Evolutionary conservation across 2,329 filamentous ascomycete genomes (phyloP).

Genomic region (Cercospora sojina): DNA sequence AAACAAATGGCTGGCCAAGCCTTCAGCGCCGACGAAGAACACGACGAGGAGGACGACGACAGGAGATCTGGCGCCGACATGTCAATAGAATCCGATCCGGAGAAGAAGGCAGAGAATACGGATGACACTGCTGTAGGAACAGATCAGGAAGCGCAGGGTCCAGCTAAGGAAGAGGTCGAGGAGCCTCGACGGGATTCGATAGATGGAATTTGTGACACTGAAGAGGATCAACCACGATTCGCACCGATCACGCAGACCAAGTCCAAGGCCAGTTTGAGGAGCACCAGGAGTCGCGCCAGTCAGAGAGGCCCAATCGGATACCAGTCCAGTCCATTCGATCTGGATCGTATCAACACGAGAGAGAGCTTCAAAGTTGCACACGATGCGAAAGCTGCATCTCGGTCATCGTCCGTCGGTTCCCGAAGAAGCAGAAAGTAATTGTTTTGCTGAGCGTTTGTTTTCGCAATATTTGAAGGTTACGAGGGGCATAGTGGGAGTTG

Average conservation of each 20-base stretch:
- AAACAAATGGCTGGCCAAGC: slow-evolving; percentile 42
- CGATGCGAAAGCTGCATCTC: slow-evolving; percentile 1
- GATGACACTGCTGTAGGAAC: slow-evolving; percentile 2
- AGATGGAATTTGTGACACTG: slow-evolving; percentile 18
- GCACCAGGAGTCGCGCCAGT: background rate
- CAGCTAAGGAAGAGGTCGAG: slow-evolving; percentile 20
- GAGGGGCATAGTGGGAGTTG: background rate
- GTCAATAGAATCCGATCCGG: slow-evolving; percentile 17
- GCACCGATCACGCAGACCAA: slow-evolving; percentile 26
- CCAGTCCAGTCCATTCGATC: slow-evolving; percentile 49
- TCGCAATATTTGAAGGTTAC: background rate
- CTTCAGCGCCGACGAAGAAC: slow-evolving; percentile 13
- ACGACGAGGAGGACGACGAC: slow-evolving; percentile 20
- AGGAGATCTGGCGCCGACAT: slow-evolving; percentile 11
- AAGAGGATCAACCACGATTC: slow-evolving; percentile 28
- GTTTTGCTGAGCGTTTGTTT: background rate
- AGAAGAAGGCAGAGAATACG: slow-evolving; percentile 13
- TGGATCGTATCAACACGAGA: slow-evolving; percentile 50
- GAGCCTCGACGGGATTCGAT: slow-evolving; percentile 18
- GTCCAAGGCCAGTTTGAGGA: slow-evolving; percentile 12
- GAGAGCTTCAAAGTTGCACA: slow-evolving; percentile 43
- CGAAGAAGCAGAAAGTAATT: background rate
- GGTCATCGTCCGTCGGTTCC: background rate
- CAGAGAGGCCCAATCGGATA: slow-evolving; percentile 27
- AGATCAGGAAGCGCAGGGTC: background rate